Base-by-base conservation (phyloP, 495 filamentous ascomycete genomes). In the Friedmanniomyces simplex region DNA sequence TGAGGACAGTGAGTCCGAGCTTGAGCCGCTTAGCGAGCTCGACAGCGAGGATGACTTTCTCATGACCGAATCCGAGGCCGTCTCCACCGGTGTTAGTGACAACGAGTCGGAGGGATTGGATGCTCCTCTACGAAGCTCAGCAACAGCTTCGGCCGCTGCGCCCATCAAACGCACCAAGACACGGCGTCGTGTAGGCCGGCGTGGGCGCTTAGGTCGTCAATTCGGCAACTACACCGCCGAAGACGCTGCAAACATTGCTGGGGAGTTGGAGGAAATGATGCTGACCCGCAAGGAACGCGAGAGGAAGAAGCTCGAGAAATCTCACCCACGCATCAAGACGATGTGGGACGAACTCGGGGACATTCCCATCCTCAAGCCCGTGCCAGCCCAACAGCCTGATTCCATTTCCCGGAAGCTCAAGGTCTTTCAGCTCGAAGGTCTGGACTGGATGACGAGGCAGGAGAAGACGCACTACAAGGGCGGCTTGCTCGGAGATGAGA, bases 361-460 rank as follows among this genome's bases (percentile, higher is more conserved):
- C 2, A 77, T 82, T 54, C 82, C 87, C 1, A 72, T 78, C 18
- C 80, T 96, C 49, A 74, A 78, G 14, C 77, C 82, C 30, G 76
- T 79, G 43, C 74, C 76, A 55, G 87, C 86, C 28, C 71, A 80
- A 52, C 93, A 98, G 66, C 93, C 93, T 20, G 66, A 69, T 8
- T 81, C 79, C 4, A 95, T 98, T 60, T 86, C 76, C 32, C 82
- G 91, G 20, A 83, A 81, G 36, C 74, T 98, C 50, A 93, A 96
- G 69, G 83, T 84, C 1, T 97, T 96, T 69, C 93, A 98, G 63
- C 82, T 94, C 16, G 86, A 96, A 69, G 93, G 93, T 7, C 72
- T 98, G 37, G 83, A 88, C 57, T 98, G 93, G 93, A 91, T 98
- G 87, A 82, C 78, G 57, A 79, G 74, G 43, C 94, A 96, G 74